phyloP scores from a whole-genome alignment of 2,329 filamentous ascomycete genomes.

The Microcyclospora pomicola region DNA sequence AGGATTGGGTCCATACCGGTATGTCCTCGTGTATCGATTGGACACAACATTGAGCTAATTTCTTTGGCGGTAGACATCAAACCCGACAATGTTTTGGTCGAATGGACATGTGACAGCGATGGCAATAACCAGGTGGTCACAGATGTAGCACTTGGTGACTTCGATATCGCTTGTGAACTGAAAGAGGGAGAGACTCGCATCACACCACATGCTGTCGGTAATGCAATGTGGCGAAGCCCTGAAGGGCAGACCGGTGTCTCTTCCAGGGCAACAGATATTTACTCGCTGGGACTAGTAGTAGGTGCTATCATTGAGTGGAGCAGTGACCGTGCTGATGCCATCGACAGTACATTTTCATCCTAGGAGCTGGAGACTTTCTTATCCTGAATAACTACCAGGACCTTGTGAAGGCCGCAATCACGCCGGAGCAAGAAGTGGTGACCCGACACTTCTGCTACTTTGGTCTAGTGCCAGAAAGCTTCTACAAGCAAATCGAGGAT shows the following conservation, averaged over 20 bases:
- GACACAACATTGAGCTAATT: conserved; percentile 11
- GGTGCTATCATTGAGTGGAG: conserved; percentile 6
- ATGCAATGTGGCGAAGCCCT: conserved; percentile 29
- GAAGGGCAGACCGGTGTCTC: conserved; percentile 25
- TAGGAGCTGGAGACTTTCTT: conserved; percentile 21
- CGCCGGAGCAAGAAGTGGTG: conserved; percentile 22
- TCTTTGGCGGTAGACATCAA: conserved; percentile 24
- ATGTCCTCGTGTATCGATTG: conserved; percentile 8
- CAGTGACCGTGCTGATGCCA: conserved; percentile 5
- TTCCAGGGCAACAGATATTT: conserved; percentile 25
- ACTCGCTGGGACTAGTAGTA: conserved; percentile 27
- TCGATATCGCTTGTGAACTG: conserved; percentile 24
- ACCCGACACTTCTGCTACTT: conserved; percentile 24
- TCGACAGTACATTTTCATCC: conserved; percentile 23
- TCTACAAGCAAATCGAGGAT: conserved; percentile 18
- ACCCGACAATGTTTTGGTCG: conserved; percentile 26
- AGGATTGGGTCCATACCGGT: conserved; percentile 26
- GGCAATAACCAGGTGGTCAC: conserved; percentile 20
- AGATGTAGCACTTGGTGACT: conserved; percentile 24
- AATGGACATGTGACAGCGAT: conserved; percentile 23
- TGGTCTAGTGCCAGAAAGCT: conserved; percentile 19
- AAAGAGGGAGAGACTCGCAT: conserved; percentile 15
- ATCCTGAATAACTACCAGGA: conserved; percentile 21
- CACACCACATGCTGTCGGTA: conserved; percentile 22
- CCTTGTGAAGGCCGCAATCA: conserved; percentile 17